A percentile compares a stretch with the other conserved stretches of the same genome.
Evolutionary conservation across 2,329 filamentous ascomycete species (phyloP).

Genomic region (Hypoxylon sp.): DNA sequence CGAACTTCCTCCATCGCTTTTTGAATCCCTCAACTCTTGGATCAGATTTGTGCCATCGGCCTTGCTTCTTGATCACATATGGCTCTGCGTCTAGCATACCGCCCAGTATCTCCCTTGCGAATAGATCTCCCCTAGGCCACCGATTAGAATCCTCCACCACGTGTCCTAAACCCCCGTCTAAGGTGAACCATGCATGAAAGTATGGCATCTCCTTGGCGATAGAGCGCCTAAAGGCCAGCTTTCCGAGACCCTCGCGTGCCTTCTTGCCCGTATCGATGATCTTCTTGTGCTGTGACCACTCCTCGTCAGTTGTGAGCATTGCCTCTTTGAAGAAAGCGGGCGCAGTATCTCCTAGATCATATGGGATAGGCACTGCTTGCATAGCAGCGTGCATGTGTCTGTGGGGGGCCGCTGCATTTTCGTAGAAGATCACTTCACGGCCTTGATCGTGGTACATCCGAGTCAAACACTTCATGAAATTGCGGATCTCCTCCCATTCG

Average conservation of each 20-base stretch:
- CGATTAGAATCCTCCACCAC: constrained; percentile 86
- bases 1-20: constrained; percentile 91
- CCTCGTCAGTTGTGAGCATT: constrained; percentile 87
- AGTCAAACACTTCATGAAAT: constrained; percentile 98
- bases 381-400: constrained; percentile 88
- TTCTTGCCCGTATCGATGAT: constrained; percentile 87
- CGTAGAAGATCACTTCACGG: constrained; percentile 95
- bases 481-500: constrained; percentile 98
- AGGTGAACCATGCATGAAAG: constrained; percentile 95
- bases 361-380: constrained; percentile 88
- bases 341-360: constrained; percentile 89
- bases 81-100: constrained; percentile 90
- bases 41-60: constrained; percentile 82
- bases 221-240: constrained; percentile 83
- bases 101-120: constrained; percentile 91
- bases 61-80: constrained; percentile 90
- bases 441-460: constrained; percentile 96
- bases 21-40: constrained; percentile 81
- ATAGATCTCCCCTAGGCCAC: constrained; percentile 93
- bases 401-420: constrained; percentile 88
- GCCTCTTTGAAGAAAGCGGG: constrained; percentile 97
- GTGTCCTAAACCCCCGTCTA: constrained; percentile 94
- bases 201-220: constrained; percentile 98
- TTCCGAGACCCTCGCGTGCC: constrained; percentile 78
- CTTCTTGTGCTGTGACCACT: constrained; percentile 97